Percentiles rank a stretch among this genome's conserved stretches.
Conservation (phyloP, 768 basidiomycete genomes). For the Gautieria morchelliformis region DNA sequence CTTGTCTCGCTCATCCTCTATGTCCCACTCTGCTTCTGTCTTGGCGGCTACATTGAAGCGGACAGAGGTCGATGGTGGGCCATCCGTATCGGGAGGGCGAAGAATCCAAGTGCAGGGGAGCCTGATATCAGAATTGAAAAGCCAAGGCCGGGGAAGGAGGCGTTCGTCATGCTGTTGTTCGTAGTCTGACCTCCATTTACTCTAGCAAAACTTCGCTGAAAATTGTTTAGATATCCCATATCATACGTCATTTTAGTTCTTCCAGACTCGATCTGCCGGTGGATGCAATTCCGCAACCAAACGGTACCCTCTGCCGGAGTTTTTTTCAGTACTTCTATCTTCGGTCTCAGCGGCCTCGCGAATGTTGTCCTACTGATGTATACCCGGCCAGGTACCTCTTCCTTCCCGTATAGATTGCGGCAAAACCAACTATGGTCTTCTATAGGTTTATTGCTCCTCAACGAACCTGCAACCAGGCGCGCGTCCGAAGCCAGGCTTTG, state of each 20-base stretch:
- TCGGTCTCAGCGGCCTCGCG: conserved; percentile 28
- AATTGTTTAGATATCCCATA: conserved; percentile 25
- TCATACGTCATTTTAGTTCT: conserved; percentile 30
- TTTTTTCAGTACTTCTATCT: conserved; percentile 25
- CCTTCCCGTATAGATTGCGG: background rate
- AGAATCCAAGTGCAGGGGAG: background rate
- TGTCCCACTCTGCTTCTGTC: conserved; percentile 28
- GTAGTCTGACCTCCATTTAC: background rate
- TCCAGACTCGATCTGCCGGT: conserved; percentile 32
- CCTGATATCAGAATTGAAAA: conserved; percentile 9
- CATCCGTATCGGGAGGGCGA: conserved; percentile 12
- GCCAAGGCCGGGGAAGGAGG: conserved; percentile 9
- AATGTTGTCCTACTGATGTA: conserved; percentile 31
- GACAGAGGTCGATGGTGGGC: conserved; percentile 26
- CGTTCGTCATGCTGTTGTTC: conserved; percentile 5
- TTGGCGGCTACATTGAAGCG: conserved; percentile 24
- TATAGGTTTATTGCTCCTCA: conserved; percentile 1
- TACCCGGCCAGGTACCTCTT: conserved; percentile 20
- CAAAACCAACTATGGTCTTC: background rate
- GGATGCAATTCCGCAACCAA: conserved; percentile 23
- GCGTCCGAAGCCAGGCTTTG: no score
- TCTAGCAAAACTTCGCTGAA: background rate
- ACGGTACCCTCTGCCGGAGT: conserved; percentile 21
- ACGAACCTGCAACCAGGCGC: background rate
- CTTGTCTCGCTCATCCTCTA: conserved; percentile 25